A percentile compares a stretch with the other conserved stretches of the same genome.
These are phyloP conservation scores for Buxus sempervirens DNA, from an alignment of 164 flowering plant genomes.

Conservation along the genomic window DNA sequence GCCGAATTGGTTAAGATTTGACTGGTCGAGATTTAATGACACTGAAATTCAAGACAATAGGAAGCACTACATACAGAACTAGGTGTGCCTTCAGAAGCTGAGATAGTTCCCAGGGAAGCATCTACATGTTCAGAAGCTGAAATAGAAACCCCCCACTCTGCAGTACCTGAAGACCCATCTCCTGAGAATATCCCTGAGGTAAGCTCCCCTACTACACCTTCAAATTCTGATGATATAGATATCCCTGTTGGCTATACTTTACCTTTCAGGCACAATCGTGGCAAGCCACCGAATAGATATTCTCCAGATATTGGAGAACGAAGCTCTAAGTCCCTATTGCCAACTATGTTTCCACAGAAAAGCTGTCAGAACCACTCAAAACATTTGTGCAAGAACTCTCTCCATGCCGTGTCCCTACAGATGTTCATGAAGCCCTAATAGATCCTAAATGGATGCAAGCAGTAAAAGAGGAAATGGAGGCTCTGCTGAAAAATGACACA, in stretches of 20 bases:
- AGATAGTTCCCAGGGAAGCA: too few relatives aligned
- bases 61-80: too few relatives aligned
- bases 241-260: neutral
- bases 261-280: conserved; percentile 3
- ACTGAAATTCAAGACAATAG: too few relatives aligned
- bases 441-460: conserved; percentile 13
- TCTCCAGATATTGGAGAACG: conserved; percentile 2
- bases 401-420: conserved; percentile 4
- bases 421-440: conserved; percentile 5
- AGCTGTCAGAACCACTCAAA: conserved; percentile 7
- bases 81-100: too few relatives aligned
- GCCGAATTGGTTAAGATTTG: conserved; percentile 2
- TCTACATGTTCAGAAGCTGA: too few relatives aligned
- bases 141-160: conserved; percentile 5
- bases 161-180: conserved; percentile 4
- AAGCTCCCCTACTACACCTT: too few relatives aligned
- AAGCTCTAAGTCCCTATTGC: conserved; percentile 9
- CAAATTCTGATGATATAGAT: neutral
- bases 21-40: neutral
- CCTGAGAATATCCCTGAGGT: too few relatives aligned
- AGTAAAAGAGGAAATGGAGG: conserved; percentile 7
- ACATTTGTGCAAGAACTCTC: neutral
- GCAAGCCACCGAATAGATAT: neutral
- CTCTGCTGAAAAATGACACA: neutral
- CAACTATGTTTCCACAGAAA: conserved; percentile 11